Base-by-base conservation (phyloP, 805 yeast genomes). In the Candida suzukii region DNA sequence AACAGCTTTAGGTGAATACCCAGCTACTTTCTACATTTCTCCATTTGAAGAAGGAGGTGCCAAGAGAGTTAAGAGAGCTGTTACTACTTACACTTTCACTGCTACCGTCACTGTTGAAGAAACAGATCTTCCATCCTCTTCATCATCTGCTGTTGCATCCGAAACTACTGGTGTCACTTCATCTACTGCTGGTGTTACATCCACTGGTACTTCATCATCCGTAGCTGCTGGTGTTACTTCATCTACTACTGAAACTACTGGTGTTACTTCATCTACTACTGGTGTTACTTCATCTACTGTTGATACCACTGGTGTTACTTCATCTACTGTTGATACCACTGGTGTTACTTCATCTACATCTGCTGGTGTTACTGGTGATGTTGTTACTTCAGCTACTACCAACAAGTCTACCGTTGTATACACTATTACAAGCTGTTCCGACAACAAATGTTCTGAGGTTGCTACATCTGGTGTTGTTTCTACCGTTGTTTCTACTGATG, bases 361-460 rank as follows among this genome's bases (percentile, higher is more conserved):
- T 13, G 28, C 10, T 22, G 35, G 6, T 20, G 26, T 10, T 32
- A 21, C 28, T 7, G 17, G 28, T 21, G n/a, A 4, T 18, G 20
- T n/a, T 16, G 28, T 14, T 18, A n/a, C 29, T 21, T 10, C 19
- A 12, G n/a, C 6, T 7, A 22, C 28, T n/a, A n/a, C 13, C 26
- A 33, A 4, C 26, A 21, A 18, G 5, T 27, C 33, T 5, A 37
- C 39, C 2, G 33, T 27, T 19, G 28, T 40, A 21, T 40, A 42
- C 37, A 59, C 64, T 46, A 49, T 60, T 47, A 62, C 67, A 38
- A 53, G 60, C 27, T 64, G 68, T 49, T 50, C 50, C 37, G 54
- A 51, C n/a, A 49, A 57, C 50, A 46, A 46, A 25, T 64, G 70
- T 57, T 81, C 81, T 35, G 84, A 69, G 16, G 86, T 80, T 35